Evolutionary conservation across 2,329 filamentous ascomycete species (phyloP).

Genomic region (Cladophialophora psammophila): DNA sequence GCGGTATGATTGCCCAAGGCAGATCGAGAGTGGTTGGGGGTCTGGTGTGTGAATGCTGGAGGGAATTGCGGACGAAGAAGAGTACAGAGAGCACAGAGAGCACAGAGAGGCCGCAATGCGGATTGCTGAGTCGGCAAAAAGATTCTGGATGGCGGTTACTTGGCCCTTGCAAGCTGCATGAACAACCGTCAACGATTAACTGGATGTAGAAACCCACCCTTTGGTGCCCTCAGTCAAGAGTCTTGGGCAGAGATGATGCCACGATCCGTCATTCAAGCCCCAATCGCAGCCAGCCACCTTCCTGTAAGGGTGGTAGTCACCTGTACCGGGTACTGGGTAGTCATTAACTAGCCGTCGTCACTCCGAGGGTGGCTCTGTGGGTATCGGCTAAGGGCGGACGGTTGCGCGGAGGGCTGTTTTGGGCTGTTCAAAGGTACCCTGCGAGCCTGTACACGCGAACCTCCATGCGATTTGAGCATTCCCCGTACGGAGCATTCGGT

Average conservation of each 20-base stretch:
- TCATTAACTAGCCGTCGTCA: neutral
- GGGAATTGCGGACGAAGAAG: neutral
- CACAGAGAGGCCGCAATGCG: neutral
- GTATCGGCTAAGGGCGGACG: conserved; percentile 1
- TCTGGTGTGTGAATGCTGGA: neutral
- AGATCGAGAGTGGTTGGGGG: neutral
- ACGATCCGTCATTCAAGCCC: conserved; percentile 1
- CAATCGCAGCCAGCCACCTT: neutral
- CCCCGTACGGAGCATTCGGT: too few species aligned
- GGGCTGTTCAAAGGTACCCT: too few species aligned
- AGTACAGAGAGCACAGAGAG: neutral
- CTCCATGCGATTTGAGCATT: too few species aligned
- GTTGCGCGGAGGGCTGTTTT: neutral
- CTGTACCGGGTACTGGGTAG: too few species aligned
- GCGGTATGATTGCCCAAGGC: neutral
- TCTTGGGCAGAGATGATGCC: neutral
- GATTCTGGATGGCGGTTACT: conserved; percentile 1
- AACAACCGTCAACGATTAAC: neutral
- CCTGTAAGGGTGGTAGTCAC: neutral
- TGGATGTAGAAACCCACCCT: neutral
- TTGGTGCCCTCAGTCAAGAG: neutral
- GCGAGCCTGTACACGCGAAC: too few species aligned
- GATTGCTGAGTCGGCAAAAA: conserved; percentile 1
- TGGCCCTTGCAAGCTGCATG: neutral
- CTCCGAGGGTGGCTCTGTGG: neutral